Evolutionary conservation across 306 rosid genomes (phyloP).

Genomic region (Sechiopsis laciniata): DNA sequence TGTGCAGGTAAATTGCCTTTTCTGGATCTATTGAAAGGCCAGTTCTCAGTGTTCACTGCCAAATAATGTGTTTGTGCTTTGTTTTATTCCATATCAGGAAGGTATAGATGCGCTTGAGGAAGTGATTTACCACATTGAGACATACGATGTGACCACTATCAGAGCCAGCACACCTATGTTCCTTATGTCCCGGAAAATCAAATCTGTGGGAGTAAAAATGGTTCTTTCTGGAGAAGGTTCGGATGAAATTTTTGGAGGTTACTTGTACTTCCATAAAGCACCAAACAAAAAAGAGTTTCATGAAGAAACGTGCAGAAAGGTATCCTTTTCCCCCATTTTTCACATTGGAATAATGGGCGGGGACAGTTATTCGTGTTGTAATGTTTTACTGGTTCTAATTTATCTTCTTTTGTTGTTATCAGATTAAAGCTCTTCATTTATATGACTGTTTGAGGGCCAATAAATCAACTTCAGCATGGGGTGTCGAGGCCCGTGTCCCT

Average conservation of each 20-base stretch:
- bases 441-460: constrained; percentile 96
- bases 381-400: constrained; percentile 18
- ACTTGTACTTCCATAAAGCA: constrained; percentile 95
- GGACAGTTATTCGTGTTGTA: constrained; percentile 11
- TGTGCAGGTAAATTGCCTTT: constrained; percentile 58
- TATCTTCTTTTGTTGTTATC: constrained; percentile 25
- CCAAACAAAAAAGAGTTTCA: constrained; percentile 90
- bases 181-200: constrained; percentile 96
- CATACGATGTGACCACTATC: constrained; percentile 88
- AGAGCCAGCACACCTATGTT: constrained; percentile 99
- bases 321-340: constrained; percentile 24
- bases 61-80: neutral
- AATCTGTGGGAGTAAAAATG: constrained; percentile 98
- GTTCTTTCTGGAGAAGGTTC: constrained; percentile 99
- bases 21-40: neutral
- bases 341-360: neutral
- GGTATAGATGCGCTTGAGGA: constrained; percentile 97
- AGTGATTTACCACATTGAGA: constrained; percentile 92
- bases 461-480: constrained; percentile 98
- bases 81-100: constrained; percentile 48
- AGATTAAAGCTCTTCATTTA: constrained; percentile 94
- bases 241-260: constrained; percentile 96
- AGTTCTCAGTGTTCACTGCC: neutral
- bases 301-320: constrained; percentile 90
- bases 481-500: constrained; percentile 97